These are phyloP conservation scores for Suillus fuscotomentosus DNA, from an alignment of 768 basidiomycete genomes.

Conservation along the genomic window DNA sequence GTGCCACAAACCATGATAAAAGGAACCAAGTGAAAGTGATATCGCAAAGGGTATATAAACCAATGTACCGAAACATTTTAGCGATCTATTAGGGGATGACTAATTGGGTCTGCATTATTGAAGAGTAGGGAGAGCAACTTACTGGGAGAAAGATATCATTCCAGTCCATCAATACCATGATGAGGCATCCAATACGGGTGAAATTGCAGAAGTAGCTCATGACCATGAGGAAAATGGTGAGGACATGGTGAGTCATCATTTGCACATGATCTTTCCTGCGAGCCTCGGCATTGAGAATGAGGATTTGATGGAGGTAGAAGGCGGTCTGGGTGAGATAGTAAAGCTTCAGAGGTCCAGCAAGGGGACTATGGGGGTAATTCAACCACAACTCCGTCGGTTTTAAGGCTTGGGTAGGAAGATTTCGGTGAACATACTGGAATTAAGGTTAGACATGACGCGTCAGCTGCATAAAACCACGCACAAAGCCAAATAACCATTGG, in stretches of 20 bases:
- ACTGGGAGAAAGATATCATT: slow-evolving; percentile 93
- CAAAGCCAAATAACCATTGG: slow-evolving; percentile 79
- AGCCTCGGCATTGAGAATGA: slow-evolving; percentile 92
- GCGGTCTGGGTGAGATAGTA: slow-evolving; percentile 86
- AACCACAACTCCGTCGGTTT: slow-evolving; percentile 70
- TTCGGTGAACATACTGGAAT: slow-evolving; percentile 73
- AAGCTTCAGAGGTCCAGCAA: slow-evolving; percentile 82
- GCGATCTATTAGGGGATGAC: slow-evolving; percentile 56
- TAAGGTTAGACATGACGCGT: slow-evolving; percentile 12
- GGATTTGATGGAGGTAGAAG: slow-evolving; percentile 89
- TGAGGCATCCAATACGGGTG: slow-evolving; percentile 85
- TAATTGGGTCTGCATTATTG: background rate
- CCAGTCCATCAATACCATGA: slow-evolving; percentile 92
- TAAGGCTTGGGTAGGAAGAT: slow-evolving; percentile 65
- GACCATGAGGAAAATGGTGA: slow-evolving; percentile 78
- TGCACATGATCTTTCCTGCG: slow-evolving; percentile 90
- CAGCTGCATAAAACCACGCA: slow-evolving; percentile 44
- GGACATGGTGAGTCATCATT: slow-evolving; percentile 95
- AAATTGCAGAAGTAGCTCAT: slow-evolving; percentile 80
- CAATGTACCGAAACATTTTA: slow-evolving; percentile 92
- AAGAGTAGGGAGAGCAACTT: slow-evolving; percentile 32
- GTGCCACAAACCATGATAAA: slow-evolving; percentile 86
- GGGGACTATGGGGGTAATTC: slow-evolving; percentile 77
- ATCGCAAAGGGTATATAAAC: slow-evolving; percentile 65
- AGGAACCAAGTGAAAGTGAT: slow-evolving; percentile 78